Percentiles rank a stretch among this genome's conserved stretches.
These are phyloP conservation scores for Ulota crispa DNA, from an alignment of 225 moss, liverwort and hornwort genomes.

Conservation along the genomic window DNA sequence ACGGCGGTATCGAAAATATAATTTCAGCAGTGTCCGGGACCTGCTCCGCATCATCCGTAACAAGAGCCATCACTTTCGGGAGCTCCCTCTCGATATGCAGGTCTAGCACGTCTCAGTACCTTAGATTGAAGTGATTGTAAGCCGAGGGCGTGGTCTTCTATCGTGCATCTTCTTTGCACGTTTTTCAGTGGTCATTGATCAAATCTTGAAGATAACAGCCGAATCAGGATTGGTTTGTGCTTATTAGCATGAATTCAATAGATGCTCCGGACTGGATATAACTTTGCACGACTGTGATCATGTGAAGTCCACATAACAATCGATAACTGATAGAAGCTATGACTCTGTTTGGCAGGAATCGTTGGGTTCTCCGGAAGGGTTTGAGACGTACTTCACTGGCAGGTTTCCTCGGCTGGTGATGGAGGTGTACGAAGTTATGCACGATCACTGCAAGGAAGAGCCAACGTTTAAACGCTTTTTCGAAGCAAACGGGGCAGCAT, in stretches of 20 bases:
- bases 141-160: neutral
- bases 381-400: slow-evolving; percentile 71
- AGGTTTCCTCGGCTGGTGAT: slow-evolving; percentile 79
- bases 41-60: slow-evolving; percentile 94
- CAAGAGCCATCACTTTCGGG: slow-evolving; percentile 83
- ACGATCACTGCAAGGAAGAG: slow-evolving; percentile 69
- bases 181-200: neutral
- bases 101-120: slow-evolving; percentile 9
- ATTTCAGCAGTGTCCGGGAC: slow-evolving; percentile 85
- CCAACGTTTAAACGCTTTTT: slow-evolving; percentile 68
- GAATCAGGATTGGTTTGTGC: neutral
- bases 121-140: neutral
- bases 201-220: neutral
- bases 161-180: neutral
- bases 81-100: slow-evolving; percentile 75
- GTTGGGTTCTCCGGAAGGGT: slow-evolving; percentile 83
- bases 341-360: slow-evolving; percentile 52
- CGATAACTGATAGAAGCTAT: neutral
- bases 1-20: slow-evolving; percentile 83
- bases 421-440: slow-evolving; percentile 76
- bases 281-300: neutral
- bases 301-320: neutral
- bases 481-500: slow-evolving; percentile 15
- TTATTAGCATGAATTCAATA: neutral
- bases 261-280: neutral